Percentiles rank a stretch among this genome's conserved stretches.
These are phyloP conservation scores for Sarocladium kiliense DNA, from an alignment of 2,329 filamentous ascomycete genomes.

Conservation along the genomic window DNA sequence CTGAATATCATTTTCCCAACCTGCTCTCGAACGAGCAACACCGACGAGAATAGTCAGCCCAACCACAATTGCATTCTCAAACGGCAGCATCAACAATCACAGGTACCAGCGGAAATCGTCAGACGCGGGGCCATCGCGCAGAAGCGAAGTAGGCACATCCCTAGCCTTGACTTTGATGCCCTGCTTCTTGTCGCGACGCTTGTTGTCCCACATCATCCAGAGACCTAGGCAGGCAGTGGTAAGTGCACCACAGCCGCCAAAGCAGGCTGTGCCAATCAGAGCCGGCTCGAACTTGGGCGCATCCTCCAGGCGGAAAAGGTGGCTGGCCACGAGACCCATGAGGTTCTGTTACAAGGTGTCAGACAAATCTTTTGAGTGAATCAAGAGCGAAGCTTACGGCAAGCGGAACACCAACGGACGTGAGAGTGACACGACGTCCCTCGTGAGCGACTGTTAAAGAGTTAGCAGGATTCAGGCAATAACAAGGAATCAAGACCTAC, in stretches of 20 bases:
- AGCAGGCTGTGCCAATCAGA: constrained; percentile 58
- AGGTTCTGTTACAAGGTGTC: constrained; percentile 12
- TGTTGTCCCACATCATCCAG: constrained; percentile 56
- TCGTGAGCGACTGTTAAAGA: constrained; percentile 56
- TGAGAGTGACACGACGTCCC: constrained; percentile 63
- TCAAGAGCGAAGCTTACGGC: constrained; percentile 29
- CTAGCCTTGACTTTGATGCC: constrained; percentile 40
- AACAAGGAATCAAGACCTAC: neutral
- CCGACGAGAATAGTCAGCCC: no score
- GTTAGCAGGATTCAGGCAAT: neutral
- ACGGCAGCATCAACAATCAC: constrained; percentile 16
- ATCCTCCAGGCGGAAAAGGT: constrained; percentile 62
- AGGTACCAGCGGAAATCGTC: constrained; percentile 48
- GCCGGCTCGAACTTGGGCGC: constrained; percentile 63
- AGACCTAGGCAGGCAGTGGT: constrained; percentile 49
- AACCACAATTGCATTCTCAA: no score
- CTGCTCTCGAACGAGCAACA: no score
- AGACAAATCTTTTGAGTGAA: no score
- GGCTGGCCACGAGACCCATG: constrained; percentile 59
- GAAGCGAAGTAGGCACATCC: constrained; percentile 44
- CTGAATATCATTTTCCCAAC: no score
- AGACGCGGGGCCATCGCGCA: constrained; percentile 42
- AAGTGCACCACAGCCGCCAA: constrained; percentile 55
- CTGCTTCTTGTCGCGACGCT: constrained; percentile 44
- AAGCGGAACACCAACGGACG: constrained; percentile 66